Percentiles rank a stretch among this genome's conserved stretches.
These are phyloP conservation scores for Solanum peruvianum DNA, from an alignment of 257 asterid species.

Conservation along the genomic window DNA sequence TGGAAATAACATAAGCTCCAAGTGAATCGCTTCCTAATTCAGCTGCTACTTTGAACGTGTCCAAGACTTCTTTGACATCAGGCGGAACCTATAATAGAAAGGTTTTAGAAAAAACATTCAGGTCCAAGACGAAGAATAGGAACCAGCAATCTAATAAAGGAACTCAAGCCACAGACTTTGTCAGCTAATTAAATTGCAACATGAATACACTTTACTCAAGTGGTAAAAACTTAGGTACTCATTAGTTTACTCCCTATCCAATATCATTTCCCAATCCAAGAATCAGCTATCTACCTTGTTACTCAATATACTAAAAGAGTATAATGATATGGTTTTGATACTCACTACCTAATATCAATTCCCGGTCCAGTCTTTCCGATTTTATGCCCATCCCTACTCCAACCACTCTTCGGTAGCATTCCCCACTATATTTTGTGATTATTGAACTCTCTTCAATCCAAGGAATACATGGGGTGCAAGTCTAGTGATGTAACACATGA, in stretches of 20 bases:
- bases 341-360: background rate
- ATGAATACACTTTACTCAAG: background rate
- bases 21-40: constrained; percentile 89
- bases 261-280: background rate
- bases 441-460: no score
- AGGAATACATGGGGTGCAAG: no score
- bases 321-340: background rate
- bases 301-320: background rate
- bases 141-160: background rate
- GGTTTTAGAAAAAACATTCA: background rate
- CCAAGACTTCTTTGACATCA: constrained; percentile 89
- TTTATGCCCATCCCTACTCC: no score
- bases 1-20: constrained; percentile 97
- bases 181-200: background rate
- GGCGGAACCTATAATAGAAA: constrained; percentile 43
- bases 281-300: background rate
- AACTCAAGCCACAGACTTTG: background rate
- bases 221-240: background rate
- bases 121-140: background rate
- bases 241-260: background rate
- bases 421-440: no score
- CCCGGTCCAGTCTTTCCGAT: background rate
- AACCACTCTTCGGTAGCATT: no score
- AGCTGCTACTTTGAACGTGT: constrained; percentile 91
- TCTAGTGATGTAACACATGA: no score